These are phyloP conservation scores for Lentinula aciculospora DNA, from an alignment of 768 basidiomycete genomes.

Conservation along the genomic window DNA sequence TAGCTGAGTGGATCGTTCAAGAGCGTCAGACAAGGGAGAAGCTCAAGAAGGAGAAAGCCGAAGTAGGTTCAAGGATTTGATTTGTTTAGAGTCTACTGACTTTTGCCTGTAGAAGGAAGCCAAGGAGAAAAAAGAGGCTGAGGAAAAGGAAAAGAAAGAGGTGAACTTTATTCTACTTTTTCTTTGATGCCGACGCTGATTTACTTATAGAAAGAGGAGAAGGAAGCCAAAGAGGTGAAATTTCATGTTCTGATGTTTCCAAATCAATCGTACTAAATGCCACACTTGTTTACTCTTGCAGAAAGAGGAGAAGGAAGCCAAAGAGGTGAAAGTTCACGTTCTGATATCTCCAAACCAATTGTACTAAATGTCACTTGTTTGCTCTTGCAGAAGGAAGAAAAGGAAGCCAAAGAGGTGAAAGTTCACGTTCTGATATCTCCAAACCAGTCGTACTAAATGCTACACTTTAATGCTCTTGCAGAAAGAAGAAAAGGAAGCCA, in stretches of 20 bases:
- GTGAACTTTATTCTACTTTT: constrained; percentile 12
- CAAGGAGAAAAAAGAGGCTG: constrained; percentile 73
- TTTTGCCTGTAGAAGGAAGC: constrained; percentile 56
- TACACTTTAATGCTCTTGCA: constrained; percentile 11
- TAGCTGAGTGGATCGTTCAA: constrained; percentile 68
- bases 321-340: constrained; percentile 38
- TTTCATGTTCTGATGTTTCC: constrained; percentile 1
- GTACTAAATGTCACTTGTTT: constrained; percentile 9
- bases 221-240: constrained; percentile 51
- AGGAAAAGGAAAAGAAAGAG: constrained; percentile 49
- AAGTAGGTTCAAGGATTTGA: constrained; percentile 26
- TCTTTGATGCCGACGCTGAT: background rate
- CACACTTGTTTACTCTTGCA: constrained; percentile 10
- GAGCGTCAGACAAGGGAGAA: constrained; percentile 83
- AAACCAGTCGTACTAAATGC: constrained; percentile 9
- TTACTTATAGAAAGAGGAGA: constrained; percentile 41
- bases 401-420: constrained; percentile 41
- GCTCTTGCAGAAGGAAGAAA: constrained; percentile 35
- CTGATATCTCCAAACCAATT: background rate
- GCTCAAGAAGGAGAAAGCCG: constrained; percentile 73
- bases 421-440: background rate
- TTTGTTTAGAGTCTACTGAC: background rate
- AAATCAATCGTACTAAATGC: background rate
- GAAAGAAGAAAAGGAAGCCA: constrained; percentile 44
- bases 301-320: constrained; percentile 51